Evolutionary conservation across 441 rosid genomes (phyloP).

Genomic region (Bruguiera hainesii): DNA sequence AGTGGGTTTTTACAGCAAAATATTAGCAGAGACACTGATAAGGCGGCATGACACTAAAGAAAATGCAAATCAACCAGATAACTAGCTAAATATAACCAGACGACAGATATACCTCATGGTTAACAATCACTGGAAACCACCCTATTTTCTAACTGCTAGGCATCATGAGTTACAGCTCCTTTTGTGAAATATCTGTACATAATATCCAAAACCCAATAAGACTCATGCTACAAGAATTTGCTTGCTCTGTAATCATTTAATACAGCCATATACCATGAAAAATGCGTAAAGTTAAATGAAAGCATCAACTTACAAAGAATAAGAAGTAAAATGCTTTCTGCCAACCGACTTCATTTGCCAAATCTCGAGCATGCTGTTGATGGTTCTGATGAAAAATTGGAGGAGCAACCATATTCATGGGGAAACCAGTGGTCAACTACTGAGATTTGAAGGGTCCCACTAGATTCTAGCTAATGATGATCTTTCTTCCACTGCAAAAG

Average conservation of each 20-base stretch:
- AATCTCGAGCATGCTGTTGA: neutral
- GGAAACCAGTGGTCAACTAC: conserved; percentile 24
- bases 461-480: conserved; percentile 6
- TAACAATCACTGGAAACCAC: too few species aligned
- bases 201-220: too few species aligned
- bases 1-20: neutral
- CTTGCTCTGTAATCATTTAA: too few species aligned
- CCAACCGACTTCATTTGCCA: conserved; percentile 1
- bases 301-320: neutral
- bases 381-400: neutral
- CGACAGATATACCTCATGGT: too few species aligned
- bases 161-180: too few species aligned
- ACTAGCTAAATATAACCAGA: too few species aligned
- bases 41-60: neutral
- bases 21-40: conserved; percentile 10
- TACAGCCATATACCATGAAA: too few species aligned
- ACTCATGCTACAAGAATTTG: too few species aligned
- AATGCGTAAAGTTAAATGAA: neutral
- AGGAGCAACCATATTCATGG: conserved; percentile 10
- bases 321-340: neutral
- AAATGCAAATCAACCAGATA: too few species aligned
- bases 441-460: conserved; percentile 9
- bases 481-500: conserved; percentile 8
- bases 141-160: too few species aligned
- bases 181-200: too few species aligned